These are phyloP conservation scores for Aspergillus spinulosporus DNA, from an alignment of 2,329 filamentous ascomycete genomes.

Conservation along the genomic window DNA sequence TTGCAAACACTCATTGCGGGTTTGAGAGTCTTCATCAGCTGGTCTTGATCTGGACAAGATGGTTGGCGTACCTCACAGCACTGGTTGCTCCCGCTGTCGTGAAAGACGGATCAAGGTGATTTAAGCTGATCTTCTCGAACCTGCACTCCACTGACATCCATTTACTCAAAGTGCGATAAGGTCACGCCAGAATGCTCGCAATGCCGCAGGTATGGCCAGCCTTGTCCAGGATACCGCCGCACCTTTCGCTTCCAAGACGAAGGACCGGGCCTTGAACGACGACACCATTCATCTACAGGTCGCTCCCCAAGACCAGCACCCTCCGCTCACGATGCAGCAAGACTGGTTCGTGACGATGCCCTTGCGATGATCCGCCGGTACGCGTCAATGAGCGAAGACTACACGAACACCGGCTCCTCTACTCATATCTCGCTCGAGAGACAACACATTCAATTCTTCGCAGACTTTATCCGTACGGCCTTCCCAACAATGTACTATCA, in stretches of 20 bases:
- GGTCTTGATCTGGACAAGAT: conserved; percentile 25
- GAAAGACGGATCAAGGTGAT: conserved; percentile 41
- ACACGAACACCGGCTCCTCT: conserved; percentile 1
- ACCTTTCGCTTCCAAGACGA: conserved; percentile 43
- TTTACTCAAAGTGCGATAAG: conserved; percentile 45
- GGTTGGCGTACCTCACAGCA: conserved; percentile 46
- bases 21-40: not conserved
- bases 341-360: conserved; percentile 26
- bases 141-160: not conserved
- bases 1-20: not conserved
- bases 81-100: conserved; percentile 43
- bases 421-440: conserved; percentile 7
- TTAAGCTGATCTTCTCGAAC: not conserved
- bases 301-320: not conserved
- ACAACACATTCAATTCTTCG: conserved; percentile 20
- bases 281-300: conserved; percentile 21
- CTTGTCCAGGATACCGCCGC: conserved; percentile 38
- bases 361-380: conserved; percentile 28
- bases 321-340: conserved; percentile 15
- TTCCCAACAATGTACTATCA: conserved; percentile 33
- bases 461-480: conserved; percentile 29
- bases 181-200: conserved; percentile 41
- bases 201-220: conserved; percentile 38
- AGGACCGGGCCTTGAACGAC: conserved; percentile 36
- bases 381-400: conserved; percentile 10